A percentile compares a stretch with the other conserved stretches of the same genome.
phyloP scores from a whole-genome alignment of 2,329 filamentous ascomycete species.

The Periconia sp. region DNA sequence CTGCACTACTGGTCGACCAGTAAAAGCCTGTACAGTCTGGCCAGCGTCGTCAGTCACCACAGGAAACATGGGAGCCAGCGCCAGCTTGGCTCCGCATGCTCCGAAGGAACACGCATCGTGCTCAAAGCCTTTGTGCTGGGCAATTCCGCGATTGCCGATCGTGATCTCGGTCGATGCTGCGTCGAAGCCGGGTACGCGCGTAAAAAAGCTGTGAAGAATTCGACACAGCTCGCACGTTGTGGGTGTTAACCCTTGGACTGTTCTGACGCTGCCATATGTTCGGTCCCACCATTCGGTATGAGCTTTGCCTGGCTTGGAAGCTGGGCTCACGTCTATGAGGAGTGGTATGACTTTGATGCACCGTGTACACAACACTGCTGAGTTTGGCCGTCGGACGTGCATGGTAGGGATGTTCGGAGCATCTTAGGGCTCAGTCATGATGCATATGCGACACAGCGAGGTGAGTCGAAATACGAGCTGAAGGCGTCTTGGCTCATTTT shows the following conservation, averaged over 20 bases:
- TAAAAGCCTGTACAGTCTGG: constrained; percentile 1
- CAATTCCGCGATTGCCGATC: background rate
- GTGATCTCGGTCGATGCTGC: background rate
- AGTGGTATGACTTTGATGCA: constrained; percentile 1
- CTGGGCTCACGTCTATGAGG: constrained; percentile 4
- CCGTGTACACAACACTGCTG: background rate
- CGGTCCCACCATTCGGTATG: background rate
- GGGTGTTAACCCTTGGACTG: background rate
- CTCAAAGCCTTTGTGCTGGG: background rate
- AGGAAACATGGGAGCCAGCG: background rate
- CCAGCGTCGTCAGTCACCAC: background rate
- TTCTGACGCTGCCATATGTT: background rate
- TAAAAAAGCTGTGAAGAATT: constrained; percentile 2
- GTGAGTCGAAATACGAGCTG: too few relatives aligned
- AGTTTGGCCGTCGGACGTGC: background rate
- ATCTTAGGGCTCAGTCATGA: too few relatives aligned
- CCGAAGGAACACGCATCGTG: background rate
- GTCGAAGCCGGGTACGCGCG: background rate
- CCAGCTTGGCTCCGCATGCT: background rate
- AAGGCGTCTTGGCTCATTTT: too few relatives aligned
- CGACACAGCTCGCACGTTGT: constrained; percentile 1
- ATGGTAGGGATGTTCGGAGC: too few relatives aligned
- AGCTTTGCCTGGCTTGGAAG: background rate
- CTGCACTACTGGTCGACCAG: constrained; percentile 1
- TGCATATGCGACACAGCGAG: too few relatives aligned